Base-by-base conservation (phyloP, 1,284 basidiomycete species). In the Puccinia novopanici region DNA sequence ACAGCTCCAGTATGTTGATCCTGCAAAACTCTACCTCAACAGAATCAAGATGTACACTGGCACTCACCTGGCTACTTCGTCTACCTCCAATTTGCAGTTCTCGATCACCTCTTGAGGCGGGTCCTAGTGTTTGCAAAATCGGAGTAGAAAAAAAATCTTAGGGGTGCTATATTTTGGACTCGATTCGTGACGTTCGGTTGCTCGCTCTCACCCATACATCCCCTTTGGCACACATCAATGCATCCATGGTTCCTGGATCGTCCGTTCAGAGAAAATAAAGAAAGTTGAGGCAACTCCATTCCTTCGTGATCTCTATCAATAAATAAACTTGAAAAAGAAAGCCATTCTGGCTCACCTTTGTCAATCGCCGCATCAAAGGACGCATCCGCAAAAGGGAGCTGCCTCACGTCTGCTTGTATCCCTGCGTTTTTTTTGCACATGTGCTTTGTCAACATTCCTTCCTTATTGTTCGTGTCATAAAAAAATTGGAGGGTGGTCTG, bases 351-450 rank as follows among this genome's bases (percentile, higher is more conserved):
- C 19, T 30, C 81, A 89, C 92, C 93, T 89, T 96, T 97, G 87
- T 97, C 94, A 70, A 97, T 91, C 0, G 91, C 92, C 59, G 96
- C 87, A 84, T 96, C 93, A 84, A 96, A 94, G 0, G 89, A 88
- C 1, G 87, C 87, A 75, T 90, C 87, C 0, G 88, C 89, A 82
- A 95, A 93, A 40, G 88, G 86, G 22, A 97, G 87, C 40, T 90
- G 85, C 34, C 94, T 89, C 30, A 96, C 90, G 84, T 96, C 94
- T 92, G 94, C 95, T 87, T 92, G 92, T 73, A 90, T 88, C 94
- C 92, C 92, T 93, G 77, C 71, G 19, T 37, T 52, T n/a, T 48
- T 27, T 12, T n/a, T 50, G 52, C 19, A 30, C 30, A 12, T 57
- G n/a, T 52, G 17, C 8, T 27, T 70, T 19, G 37, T 34, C 34